Evolutionary conservation across 106 monocot genomes (phyloP).

Genomic region (Posidonia australis): DNA sequence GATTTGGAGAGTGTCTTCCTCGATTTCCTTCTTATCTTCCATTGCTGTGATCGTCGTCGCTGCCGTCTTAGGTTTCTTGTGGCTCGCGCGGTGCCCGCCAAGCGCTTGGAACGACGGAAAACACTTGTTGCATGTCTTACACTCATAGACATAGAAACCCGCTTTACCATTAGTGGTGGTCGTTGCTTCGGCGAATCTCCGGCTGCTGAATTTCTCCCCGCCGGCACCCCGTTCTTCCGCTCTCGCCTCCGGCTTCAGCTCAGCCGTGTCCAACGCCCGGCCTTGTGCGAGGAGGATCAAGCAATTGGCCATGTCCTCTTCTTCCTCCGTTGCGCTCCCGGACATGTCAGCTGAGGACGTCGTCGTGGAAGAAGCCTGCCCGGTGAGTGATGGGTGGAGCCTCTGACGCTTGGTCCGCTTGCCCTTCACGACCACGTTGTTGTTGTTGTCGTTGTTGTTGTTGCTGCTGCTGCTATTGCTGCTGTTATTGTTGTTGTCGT

Average conservation of each 20-base stretch:
- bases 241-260: background rate
- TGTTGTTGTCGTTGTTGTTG: background rate
- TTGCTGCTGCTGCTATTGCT: background rate
- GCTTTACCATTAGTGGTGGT: slow-evolving; percentile 13
- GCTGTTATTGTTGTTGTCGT: background rate
- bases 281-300: slow-evolving; percentile 68
- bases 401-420: slow-evolving; percentile 34
- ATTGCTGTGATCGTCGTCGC: background rate
- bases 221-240: background rate
- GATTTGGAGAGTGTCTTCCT: slow-evolving; percentile 14
- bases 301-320: slow-evolving; percentile 73
- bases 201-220: slow-evolving; percentile 21
- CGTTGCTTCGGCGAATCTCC: slow-evolving; percentile 24
- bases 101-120: slow-evolving; percentile 77
- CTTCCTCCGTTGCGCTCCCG: slow-evolving; percentile 32
- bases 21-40: slow-evolving; percentile 3
- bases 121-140: slow-evolving; percentile 57
- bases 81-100: slow-evolving; percentile 60
- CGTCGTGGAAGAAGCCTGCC: slow-evolving; percentile 1
- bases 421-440: slow-evolving; percentile 25
- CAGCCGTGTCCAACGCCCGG: background rate
- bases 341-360: slow-evolving; percentile 11
- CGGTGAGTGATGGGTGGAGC: background rate
- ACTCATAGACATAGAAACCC: slow-evolving; percentile 38
- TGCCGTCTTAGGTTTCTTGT: slow-evolving; percentile 35